Evolutionary conservation across 371 early-diverging fungal species (phyloP), one percentile per base, ranked within the genome.

Genomic region (Polyrhizophydium stewartii): DNA sequence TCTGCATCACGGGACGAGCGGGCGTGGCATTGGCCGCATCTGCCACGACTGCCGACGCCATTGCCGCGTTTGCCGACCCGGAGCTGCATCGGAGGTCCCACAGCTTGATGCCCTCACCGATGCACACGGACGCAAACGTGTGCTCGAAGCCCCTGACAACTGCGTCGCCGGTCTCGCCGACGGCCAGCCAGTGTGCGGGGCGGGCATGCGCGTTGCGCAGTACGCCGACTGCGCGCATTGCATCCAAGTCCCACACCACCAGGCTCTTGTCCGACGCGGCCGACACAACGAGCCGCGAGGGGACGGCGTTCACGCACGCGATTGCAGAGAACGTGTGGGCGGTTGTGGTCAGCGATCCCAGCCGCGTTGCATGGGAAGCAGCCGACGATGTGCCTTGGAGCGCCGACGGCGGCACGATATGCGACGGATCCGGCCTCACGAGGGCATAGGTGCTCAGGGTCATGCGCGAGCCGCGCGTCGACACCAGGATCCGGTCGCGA

Each of bases 251-350:
- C 63, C 63, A 68, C 7, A 68, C 22, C 2, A 28, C 1, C 33
- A 68, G 25, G n/a, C 28, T 9, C 55, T 61, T 63, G 52, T 68
- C 68, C 37, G 68, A 64, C 16, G 57, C 47, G 5, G 50, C 68
- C 1, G 45, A 46, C 32, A 68, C 25, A 28, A 56, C 32, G n/a
- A 60, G 38, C 17, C 58, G 64, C 7, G 68, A 68, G 7, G 21
- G 22, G 19, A 17, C 24, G 31, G 45, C 31, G 60, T 67, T 67
- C 24, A 59, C 13, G 55, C 64, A 67, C 9, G 64, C 68, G 33
- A 67, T 6, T 1, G 68, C 47, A 12, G 64, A 59, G 17, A 67
- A 50, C 28, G 17, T 53, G 10, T 67, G 60, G 25, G 64, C 55
- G n/a, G n/a, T n/a, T n/a, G n/a, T n/a, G n/a, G n/a, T n/a, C n/a